phyloP scores from a whole-genome alignment of 2,329 filamentous ascomycete genomes.

The Cordyceps fumosorosea region DNA sequence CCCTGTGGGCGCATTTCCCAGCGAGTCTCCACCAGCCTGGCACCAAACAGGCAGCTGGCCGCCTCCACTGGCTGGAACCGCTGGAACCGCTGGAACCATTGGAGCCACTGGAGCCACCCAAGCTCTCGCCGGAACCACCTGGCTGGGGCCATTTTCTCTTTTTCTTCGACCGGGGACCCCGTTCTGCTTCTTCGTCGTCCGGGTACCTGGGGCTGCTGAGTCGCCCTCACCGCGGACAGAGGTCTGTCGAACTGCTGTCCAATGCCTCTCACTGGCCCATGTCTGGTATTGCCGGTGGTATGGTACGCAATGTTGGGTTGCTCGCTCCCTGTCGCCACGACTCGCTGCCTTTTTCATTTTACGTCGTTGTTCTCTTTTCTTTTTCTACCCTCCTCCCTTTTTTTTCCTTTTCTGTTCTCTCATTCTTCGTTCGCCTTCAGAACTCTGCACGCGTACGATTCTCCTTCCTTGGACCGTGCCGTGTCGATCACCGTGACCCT shows the following conservation, averaged over 20 bases:
- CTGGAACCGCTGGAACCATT: background rate
- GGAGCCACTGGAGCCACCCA: background rate
- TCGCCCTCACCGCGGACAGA: background rate
- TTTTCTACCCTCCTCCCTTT: background rate
- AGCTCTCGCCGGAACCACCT: background rate
- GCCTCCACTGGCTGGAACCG: background rate
- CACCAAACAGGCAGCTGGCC: conserved; percentile 6
- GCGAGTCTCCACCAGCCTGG: background rate
- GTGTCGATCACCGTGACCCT: conserved; percentile 4
- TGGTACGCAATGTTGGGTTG: background rate
- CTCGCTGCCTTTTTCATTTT: background rate
- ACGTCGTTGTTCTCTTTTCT: background rate
- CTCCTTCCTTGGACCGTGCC: background rate
- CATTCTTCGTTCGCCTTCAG: background rate
- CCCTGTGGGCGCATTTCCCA: background rate
- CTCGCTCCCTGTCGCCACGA: background rate
- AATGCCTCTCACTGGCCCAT: background rate
- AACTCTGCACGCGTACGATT: background rate
- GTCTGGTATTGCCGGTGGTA: background rate
- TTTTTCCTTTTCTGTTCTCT: background rate
- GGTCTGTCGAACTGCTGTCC: background rate
- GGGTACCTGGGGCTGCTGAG: background rate
- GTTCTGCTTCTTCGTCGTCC: background rate
- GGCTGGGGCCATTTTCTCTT: background rate
- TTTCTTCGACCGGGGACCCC: background rate